Base-by-base conservation (phyloP, 345 rosid species). In the Cardiospermum halicacabum region DNA sequence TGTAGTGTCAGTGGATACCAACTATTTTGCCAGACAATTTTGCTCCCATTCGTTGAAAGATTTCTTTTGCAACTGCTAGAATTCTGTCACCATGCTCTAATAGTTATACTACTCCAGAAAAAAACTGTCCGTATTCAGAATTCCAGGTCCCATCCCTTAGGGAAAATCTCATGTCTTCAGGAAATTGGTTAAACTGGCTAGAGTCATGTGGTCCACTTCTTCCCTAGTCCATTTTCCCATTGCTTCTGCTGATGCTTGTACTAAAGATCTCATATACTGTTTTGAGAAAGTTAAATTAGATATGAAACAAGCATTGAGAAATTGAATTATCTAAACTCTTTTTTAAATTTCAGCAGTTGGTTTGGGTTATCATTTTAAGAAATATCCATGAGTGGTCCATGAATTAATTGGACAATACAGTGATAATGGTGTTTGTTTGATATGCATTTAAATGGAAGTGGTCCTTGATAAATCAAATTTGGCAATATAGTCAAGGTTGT, bases 1-100 rank as follows among this genome's bases (percentile, higher is more conserved):
- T 74, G 82, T 94, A 84, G 60, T 91, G 97, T 97, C 97, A 94
- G 76, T 91, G 99, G 64, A 94, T 91, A n/a, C 99, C 91, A 1
- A 92, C 99, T 60, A 94, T 80, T 70, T 90, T 91, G 28, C 89
- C 97, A 0, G 97, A 94, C 32, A 94, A 72, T 76, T 78, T 82
- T 48, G 78, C 83, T 63, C 87, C 85, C 4, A 75, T 80, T 73
- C 92, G 88, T 68, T 83, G 89, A 56, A 82, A 94, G 54, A 83
- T 69, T 42, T 85, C 85, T 63, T 78, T 76, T 3, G 96, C 97
- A 21, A 91, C 84, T 68, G 85, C 75, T 59, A 91, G 81, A 77
- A 91, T 85, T 64, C 56, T 70, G 65, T 91, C 89, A 37, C 95
- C 99, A 26, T 91, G 97, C 30, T 88, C 82, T 36, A 94, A 70